Conservation (phyloP, 495 filamentous ascomycete genomes). For the Jackrogersella minutella region DNA sequence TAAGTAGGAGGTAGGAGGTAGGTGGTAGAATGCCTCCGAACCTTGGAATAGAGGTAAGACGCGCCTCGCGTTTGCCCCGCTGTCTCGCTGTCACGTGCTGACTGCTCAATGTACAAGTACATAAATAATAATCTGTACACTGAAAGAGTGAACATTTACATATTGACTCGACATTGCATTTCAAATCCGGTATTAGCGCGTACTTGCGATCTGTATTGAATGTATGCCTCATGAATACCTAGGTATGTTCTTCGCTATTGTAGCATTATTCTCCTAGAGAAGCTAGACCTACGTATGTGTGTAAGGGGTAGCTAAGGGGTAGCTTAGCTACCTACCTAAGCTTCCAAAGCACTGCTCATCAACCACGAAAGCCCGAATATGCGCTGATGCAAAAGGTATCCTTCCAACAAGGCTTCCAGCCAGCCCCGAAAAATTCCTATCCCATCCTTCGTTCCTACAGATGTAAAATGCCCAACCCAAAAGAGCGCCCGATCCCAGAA, state of each 20-base stretch:
- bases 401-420: constrained; percentile 26
- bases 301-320: not conserved
- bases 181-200: too few species aligned
- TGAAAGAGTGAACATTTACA: too few species aligned
- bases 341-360: constrained; percentile 26
- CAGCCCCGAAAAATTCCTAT: constrained; percentile 32
- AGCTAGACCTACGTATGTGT: constrained; percentile 5
- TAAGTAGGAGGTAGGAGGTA: not conserved
- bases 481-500: constrained; percentile 26
- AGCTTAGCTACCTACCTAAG: constrained; percentile 15
- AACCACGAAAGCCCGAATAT: constrained; percentile 20
- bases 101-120: not conserved
- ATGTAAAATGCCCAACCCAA: constrained; percentile 28
- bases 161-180: too few species aligned
- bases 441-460: constrained; percentile 22
- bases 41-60: constrained; percentile 3
- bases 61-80: constrained; percentile 35
- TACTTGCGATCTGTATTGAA: too few species aligned
- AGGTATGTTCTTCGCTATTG: constrained; percentile 26
- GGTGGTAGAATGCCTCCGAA: not conserved
- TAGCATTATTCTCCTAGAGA: constrained; percentile 26
- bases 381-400: constrained; percentile 43
- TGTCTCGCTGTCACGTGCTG: constrained; percentile 31
- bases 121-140: too few species aligned
- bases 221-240: not conserved